Evolutionary conservation across 805 yeast genomes (phyloP).

Genomic region (Candida awuae): DNA sequence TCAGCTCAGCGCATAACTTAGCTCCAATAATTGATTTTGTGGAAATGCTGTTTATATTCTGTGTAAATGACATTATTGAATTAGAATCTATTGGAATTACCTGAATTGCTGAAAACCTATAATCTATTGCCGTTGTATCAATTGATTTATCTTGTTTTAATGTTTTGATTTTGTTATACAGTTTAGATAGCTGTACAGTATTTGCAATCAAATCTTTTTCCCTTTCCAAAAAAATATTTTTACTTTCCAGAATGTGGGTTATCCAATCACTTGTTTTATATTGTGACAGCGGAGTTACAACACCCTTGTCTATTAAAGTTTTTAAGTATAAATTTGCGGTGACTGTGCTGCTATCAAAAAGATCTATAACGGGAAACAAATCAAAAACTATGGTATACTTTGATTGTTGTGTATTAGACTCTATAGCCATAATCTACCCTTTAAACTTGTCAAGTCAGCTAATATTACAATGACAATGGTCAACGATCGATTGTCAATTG

Average conservation of each 20-base stretch:
- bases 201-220: background rate
- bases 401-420: background rate
- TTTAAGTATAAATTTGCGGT: background rate
- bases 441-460: background rate
- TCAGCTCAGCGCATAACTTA: slow-evolving; percentile 51
- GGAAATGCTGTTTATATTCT: background rate
- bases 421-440: background rate
- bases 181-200: background rate
- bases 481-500: too few relatives aligned
- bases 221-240: slow-evolving; percentile 5
- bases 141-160: background rate
- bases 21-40: slow-evolving; percentile 17
- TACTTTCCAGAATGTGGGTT: slow-evolving; percentile 1
- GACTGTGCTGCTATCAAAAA: slow-evolving; percentile 1
- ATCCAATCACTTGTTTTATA: slow-evolving; percentile 4
- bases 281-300: background rate
- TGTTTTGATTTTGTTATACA: background rate
- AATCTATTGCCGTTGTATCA: slow-evolving; percentile 17
- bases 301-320: slow-evolving; percentile 1
- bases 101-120: slow-evolving; percentile 30
- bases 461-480: too few relatives aligned
- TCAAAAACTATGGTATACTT: slow-evolving; percentile 9
- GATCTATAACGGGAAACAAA: background rate
- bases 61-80: background rate
- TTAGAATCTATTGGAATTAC: slow-evolving; percentile 26